Conservation (phyloP, 2,329 filamentous ascomycete genomes). For the Penicillium freii region DNA sequence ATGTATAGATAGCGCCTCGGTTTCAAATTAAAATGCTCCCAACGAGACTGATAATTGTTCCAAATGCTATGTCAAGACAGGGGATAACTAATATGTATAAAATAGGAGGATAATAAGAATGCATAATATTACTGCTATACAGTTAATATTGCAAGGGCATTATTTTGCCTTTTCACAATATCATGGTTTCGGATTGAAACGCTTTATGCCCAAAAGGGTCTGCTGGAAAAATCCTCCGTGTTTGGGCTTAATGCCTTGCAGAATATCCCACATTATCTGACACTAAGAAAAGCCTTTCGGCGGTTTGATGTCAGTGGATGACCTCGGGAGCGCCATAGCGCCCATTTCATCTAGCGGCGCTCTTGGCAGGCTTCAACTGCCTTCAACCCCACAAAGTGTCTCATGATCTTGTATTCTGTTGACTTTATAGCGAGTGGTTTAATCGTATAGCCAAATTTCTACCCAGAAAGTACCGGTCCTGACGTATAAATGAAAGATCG, state of each 20-base stretch:
- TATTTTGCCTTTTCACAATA: not conserved
- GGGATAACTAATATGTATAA: not conserved
- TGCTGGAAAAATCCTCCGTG: slow-evolving; percentile 4
- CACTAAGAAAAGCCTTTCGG: not conserved
- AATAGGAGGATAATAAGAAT: not conserved
- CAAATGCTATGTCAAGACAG: not conserved
- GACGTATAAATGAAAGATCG: not conserved
- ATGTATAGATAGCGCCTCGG: not conserved
- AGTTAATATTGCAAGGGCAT: slow-evolving; percentile 13
- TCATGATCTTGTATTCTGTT: slow-evolving; percentile 6
- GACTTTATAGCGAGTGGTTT: not conserved
- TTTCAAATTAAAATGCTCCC: not conserved
- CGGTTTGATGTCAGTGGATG: slow-evolving; percentile 2
- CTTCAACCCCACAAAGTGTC: slow-evolving; percentile 10
- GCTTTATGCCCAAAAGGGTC: slow-evolving; percentile 10
- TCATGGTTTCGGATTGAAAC: slow-evolving; percentile 20
- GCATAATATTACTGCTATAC: not conserved
- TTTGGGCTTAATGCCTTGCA: slow-evolving; percentile 3
- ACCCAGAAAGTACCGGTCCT: not conserved
- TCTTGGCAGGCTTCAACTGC: slow-evolving; percentile 6
- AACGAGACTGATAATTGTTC: not conserved
- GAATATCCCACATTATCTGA: not conserved
- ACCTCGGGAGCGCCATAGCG: slow-evolving; percentile 5
- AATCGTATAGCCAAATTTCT: not conserved
- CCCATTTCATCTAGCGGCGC: slow-evolving; percentile 4